Evolutionary conservation across 345 rosid genomes (phyloP), one percentile per base, ranked within the genome.

Genomic region (Eutrema japonicum): DNA sequence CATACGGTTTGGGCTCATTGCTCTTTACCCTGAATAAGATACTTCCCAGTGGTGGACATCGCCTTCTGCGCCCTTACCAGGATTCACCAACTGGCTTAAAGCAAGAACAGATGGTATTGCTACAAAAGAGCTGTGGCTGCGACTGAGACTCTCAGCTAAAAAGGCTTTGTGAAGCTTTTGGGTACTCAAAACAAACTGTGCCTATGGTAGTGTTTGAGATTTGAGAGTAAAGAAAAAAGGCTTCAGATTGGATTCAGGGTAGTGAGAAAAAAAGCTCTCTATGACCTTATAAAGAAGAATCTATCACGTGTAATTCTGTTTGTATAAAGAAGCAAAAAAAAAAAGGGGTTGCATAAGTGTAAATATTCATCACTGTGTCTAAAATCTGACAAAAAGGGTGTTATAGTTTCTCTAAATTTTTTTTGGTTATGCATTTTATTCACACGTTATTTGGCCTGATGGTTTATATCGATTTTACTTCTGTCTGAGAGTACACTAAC

Each of bases 181-280:
- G 68, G 35, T 49, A 26, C 38, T 60, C 64, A 2, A 41, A 40
- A 62, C 62, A 71, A 61, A 71, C 29, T 63, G 55, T 72, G 56
- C 38, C 70, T 33, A 8, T 63, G 77, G 69, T 53, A 63, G 33
- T 72, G 64, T 52, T 43, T 72, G 76, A 72, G 64, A 64, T 64
- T 62, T 72, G 63, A 43, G 63, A 30, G 32, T 53, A 42, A 62
- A 42, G 13, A 53, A 42, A 46, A 62, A 27, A 37, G 50, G 66
- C 51, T 56, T 60, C 54, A 51, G 54, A 60, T 75, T 75, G 68
- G 68, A 51, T 60, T 75, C 27, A 60, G 73, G 67, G 67, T 57
- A 66, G 46, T 58, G 60, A 56, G 71, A 27, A 27, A 55, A 12
- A 65, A 57, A 9, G 36, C 16, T 66, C 45, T 52, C 26, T 38